These are phyloP conservation scores for Paralagenidium karlingii DNA, from an alignment of 352 stramenopile species.

Conservation along the genomic window DNA sequence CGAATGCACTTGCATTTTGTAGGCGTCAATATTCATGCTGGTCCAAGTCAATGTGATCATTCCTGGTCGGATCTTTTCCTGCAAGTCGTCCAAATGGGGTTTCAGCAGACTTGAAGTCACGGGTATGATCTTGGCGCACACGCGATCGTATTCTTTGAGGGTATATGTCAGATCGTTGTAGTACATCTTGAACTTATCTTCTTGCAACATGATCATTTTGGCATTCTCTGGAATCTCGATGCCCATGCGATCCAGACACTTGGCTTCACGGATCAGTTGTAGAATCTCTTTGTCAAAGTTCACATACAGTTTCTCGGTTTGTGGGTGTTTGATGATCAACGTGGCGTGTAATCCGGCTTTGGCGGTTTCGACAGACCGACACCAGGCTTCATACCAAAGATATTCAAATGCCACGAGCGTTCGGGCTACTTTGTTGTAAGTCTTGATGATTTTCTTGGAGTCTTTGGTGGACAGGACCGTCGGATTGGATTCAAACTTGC, in stretches of 20 bases:
- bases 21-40: constrained; percentile 83
- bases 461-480: constrained; percentile 79
- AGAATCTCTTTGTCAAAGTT: constrained; percentile 86
- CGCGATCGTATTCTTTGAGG: constrained; percentile 69
- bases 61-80: constrained; percentile 60
- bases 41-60: constrained; percentile 84
- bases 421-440: constrained; percentile 82
- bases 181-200: constrained; percentile 82
- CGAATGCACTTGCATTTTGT: constrained; percentile 48
- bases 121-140: constrained; percentile 61
- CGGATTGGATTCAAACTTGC: constrained; percentile 76
- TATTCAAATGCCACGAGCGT: constrained; percentile 87
- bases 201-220: constrained; percentile 73
- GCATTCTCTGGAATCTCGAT: constrained; percentile 77
- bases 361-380: constrained; percentile 58
- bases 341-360: constrained; percentile 69
- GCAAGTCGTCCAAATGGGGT: constrained; percentile 62
- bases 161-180: constrained; percentile 75
- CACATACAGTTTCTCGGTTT: constrained; percentile 62
- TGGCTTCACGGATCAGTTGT: constrained; percentile 77
- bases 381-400: constrained; percentile 84
- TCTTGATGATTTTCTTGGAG: constrained; percentile 85
- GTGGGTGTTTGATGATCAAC: constrained; percentile 71
- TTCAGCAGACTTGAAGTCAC: constrained; percentile 35
- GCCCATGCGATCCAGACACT: constrained; percentile 64